phyloP scores from a whole-genome alignment of 1,284 basidiomycete genomes.

The Leccinum variabile region DNA sequence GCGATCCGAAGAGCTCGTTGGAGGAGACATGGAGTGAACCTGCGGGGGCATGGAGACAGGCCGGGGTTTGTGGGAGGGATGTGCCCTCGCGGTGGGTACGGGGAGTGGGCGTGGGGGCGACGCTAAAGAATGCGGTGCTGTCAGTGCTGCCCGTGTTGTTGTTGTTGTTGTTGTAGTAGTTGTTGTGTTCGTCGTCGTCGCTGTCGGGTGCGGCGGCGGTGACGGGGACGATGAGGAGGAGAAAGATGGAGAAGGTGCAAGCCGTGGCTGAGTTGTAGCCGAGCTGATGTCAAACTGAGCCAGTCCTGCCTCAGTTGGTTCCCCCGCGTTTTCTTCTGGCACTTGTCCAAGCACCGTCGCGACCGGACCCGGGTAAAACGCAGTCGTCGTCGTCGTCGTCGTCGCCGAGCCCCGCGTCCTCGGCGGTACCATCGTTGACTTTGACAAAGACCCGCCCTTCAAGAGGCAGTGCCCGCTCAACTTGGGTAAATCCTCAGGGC shows the following conservation, averaged over 20 bases:
- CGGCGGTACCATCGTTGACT: constrained; percentile 13
- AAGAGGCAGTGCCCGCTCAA: constrained; percentile 22
- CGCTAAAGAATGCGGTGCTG: neutral
- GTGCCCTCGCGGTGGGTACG: constrained; percentile 22
- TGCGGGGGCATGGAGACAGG: constrained; percentile 72
- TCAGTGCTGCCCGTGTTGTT: neutral
- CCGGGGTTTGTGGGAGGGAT: constrained; percentile 46
- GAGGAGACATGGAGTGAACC: constrained; percentile 39
- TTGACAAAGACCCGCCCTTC: constrained; percentile 13
- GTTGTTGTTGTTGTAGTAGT: constrained; percentile 13
- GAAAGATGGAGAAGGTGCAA: constrained; percentile 8
- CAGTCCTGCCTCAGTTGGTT: constrained; percentile 62
- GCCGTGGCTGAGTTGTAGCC: constrained; percentile 26
- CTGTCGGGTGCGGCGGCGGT: constrained; percentile 7
- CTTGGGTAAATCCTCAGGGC: constrained; percentile 28
- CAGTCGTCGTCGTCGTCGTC: constrained; percentile 34
- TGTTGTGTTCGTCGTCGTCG: constrained; percentile 16
- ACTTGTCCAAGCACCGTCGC: constrained; percentile 30
- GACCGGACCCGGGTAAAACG: constrained; percentile 37
- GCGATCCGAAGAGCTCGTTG: constrained; percentile 36
- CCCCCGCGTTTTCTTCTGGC: constrained; percentile 35
- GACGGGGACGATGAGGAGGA: constrained; percentile 14
- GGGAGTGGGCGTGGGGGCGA: constrained; percentile 32
- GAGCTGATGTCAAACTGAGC: constrained; percentile 40
- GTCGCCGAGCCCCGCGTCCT: constrained; percentile 14